Percentiles rank a stretch among this genome's conserved stretches.
Evolutionary conservation across 192 early-diverging fungal species (phyloP).

Genomic region (Gryganskiella cystojenkinii): DNA sequence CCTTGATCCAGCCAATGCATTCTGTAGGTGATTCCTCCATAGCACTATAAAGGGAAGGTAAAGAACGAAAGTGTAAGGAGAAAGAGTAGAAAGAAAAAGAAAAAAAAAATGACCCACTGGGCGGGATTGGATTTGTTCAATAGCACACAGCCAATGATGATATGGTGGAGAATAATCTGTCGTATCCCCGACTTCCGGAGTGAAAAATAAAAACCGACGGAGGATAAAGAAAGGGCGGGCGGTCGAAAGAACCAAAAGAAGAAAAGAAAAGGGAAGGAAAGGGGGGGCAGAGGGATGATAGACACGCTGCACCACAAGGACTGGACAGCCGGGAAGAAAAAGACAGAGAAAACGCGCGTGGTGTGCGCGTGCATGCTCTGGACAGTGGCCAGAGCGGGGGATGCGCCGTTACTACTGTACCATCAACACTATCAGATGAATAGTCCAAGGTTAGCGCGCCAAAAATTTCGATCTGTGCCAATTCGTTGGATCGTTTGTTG

Average conservation of each 20-base stretch:
- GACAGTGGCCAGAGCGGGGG: no score
- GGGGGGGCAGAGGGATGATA: not conserved
- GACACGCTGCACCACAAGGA: not conserved
- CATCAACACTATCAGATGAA: no score
- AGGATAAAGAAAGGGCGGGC: not conserved
- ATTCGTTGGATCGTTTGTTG: no score
- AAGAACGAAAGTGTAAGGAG: not conserved
- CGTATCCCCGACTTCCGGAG: not conserved
- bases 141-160: slow-evolving; percentile 4
- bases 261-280: slow-evolving; percentile 3
- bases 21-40: slow-evolving; percentile 32
- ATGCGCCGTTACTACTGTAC: no score
- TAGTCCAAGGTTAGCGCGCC: no score
- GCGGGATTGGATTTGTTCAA: not conserved
- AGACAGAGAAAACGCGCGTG: not conserved
- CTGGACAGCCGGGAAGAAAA: not conserved
- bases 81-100: not conserved
- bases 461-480: no score
- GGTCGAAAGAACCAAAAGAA: not conserved
- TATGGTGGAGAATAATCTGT: not conserved
- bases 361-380: not conserved
- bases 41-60: not conserved
- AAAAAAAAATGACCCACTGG: not conserved
- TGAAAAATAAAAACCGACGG: slow-evolving; percentile 2
- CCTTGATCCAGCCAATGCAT: slow-evolving; percentile 50